Conservation (phyloP, 1,139 yeast genomes). For the Suhomyces taliae region DNA sequence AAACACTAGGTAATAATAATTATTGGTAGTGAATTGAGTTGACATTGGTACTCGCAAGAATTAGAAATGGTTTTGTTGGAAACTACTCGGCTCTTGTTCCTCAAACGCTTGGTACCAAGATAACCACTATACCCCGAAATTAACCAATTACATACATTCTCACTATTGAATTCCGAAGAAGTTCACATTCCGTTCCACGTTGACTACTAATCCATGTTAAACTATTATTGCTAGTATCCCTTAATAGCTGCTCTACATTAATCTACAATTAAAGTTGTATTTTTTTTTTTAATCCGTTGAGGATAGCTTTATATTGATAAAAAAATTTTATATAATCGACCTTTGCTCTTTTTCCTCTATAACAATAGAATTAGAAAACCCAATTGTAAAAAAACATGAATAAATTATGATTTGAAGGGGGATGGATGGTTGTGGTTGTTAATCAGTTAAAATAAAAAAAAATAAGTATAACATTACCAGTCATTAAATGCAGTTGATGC, state of each 20-base stretch:
- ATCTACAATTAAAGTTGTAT: background rate
- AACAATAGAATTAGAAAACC: constrained; percentile 15
- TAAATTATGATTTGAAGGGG: constrained; percentile 2
- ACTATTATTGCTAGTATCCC: too few species aligned
- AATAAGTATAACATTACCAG: constrained; percentile 18
- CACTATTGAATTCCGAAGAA: too few species aligned
- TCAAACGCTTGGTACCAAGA: too few species aligned
- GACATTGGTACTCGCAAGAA: too few species aligned
- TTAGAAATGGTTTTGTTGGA: too few species aligned
- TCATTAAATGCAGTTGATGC: constrained; percentile 54
- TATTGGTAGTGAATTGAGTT: too few species aligned
- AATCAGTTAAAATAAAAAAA: constrained; percentile 9
- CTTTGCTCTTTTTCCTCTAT: constrained; percentile 17
- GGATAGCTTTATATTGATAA: constrained; percentile 34
- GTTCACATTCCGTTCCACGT: too few species aligned
- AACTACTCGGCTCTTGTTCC: too few species aligned
- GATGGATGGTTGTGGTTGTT: constrained; percentile 2
- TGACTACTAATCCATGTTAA: too few species aligned
- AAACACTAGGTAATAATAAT: too few species aligned
- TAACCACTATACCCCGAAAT: too few species aligned
- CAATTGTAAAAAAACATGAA: constrained; percentile 11
- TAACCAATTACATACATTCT: too few species aligned
- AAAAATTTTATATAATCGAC: constrained; percentile 21
- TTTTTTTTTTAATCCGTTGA: constrained; percentile 34
- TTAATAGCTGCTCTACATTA: background rate